Evolutionary conservation across 1,284 basidiomycete species (phyloP).

Genomic region (Baeospora myosura): DNA sequence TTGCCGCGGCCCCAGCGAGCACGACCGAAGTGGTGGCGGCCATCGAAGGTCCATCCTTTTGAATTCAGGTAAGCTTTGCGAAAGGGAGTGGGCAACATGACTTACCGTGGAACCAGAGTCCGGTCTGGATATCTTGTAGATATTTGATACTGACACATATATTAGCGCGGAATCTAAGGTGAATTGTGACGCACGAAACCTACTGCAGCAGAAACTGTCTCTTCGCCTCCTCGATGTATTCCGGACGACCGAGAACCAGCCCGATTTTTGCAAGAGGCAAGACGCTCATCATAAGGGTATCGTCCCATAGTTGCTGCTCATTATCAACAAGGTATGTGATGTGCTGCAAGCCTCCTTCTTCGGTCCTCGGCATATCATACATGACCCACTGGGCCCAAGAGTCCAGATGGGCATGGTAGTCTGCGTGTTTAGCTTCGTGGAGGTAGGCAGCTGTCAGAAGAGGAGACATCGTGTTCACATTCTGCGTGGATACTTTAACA

Average conservation of each 20-base stretch:
- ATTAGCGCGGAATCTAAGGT: conserved; percentile 2
- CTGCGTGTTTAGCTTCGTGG: conserved; percentile 32
- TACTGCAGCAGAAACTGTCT: conserved; percentile 51
- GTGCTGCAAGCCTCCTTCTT: conserved; percentile 56
- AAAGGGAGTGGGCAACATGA: neutral
- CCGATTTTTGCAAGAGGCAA: conserved; percentile 58
- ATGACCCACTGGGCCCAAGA: conserved; percentile 65
- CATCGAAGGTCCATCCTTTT: conserved; percentile 47
- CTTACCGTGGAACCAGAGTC: conserved; percentile 51
- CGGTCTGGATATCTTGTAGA: conserved; percentile 40
- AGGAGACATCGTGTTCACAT: conserved; percentile 64
- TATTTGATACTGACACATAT: conserved; percentile 33
- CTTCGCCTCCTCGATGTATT: conserved; percentile 57
- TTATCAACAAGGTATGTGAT: conserved; percentile 50
- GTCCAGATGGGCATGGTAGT: conserved; percentile 41
- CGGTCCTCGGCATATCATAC: conserved; percentile 50
- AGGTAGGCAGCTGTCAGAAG: conserved; percentile 51
- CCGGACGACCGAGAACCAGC: conserved; percentile 42
- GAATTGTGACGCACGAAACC: conserved; percentile 13
- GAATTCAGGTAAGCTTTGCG: conserved; percentile 11
- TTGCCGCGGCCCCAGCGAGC: conserved; percentile 61
- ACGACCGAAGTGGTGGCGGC: conserved; percentile 44
- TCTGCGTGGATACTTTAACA: conserved; percentile 22
- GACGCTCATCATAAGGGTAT: conserved; percentile 62
- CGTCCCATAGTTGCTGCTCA: conserved; percentile 58